Conservation (phyloP, 2,329 filamentous ascomycete genomes). For the Cyphellophora attinorum region DNA sequence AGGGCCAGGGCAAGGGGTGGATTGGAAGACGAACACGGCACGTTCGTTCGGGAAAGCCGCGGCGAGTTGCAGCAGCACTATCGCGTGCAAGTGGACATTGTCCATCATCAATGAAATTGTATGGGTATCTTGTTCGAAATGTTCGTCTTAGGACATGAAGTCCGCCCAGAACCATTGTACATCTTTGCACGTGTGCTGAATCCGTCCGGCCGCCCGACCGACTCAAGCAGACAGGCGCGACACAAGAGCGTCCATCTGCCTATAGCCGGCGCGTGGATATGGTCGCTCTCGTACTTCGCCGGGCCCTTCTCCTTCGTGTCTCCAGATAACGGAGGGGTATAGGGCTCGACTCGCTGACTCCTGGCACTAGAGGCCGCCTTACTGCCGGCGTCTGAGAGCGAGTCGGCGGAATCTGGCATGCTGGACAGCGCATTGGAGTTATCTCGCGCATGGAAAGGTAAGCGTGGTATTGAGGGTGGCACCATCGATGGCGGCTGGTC, state of each 20-base stretch:
- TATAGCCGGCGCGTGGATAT: background rate
- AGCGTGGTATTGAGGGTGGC: conserved; percentile 1
- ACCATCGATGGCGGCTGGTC: background rate
- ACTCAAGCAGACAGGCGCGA: background rate
- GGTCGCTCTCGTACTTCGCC: background rate
- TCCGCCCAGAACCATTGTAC: no score
- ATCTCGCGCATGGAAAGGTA: background rate
- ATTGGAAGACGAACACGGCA: no score
- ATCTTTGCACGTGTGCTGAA: no score
- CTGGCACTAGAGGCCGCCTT: background rate
- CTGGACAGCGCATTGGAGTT: background rate
- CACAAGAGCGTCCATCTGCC: background rate
- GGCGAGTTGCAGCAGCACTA: no score
- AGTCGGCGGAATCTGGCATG: background rate
- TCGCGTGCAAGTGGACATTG: no score
- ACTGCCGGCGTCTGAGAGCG: background rate
- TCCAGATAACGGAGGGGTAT: background rate
- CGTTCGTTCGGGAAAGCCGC: no score
- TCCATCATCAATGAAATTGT: no score
- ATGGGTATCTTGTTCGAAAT: no score
- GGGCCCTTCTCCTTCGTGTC: background rate
- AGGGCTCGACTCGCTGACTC: background rate
- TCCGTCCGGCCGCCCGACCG: no score
- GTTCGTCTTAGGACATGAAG: no score
- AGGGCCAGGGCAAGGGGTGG: no score